A percentile compares a stretch with the other conserved stretches of the same genome.
Evolutionary conservation across 352 stramenopile genomes (phyloP).

Genomic region (Thalassiosira mediterranea): DNA sequence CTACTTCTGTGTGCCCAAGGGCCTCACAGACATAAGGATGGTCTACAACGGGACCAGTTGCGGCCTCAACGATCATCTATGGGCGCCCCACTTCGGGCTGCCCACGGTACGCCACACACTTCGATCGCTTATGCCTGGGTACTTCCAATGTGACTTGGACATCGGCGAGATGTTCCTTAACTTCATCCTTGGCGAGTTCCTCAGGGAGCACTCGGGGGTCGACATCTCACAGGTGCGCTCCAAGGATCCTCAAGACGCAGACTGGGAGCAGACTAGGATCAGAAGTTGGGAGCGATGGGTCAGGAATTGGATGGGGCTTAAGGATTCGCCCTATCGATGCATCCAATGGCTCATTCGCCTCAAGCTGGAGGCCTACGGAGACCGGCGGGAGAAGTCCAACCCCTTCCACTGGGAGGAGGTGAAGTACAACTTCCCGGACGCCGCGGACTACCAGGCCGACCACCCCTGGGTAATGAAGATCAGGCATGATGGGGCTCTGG

Average conservation of each 20-base stretch:
- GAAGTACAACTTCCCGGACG: slow-evolving; percentile 18
- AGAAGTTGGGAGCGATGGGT: slow-evolving; percentile 27
- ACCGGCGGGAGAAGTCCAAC: not conserved
- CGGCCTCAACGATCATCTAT: slow-evolving; percentile 39
- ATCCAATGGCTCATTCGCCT: slow-evolving; percentile 2
- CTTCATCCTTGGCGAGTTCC: slow-evolving; percentile 5
- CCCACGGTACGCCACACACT: slow-evolving; percentile 24
- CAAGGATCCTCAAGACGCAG: not conserved
- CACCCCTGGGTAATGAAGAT: slow-evolving; percentile 27
- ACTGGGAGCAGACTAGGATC: slow-evolving; percentile 18
- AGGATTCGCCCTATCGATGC: slow-evolving; percentile 26
- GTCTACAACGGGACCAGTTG: slow-evolving; percentile 45
- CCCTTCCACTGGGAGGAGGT: slow-evolving; percentile 29
- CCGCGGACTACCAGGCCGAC: not conserved
- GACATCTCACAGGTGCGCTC: slow-evolving; percentile 22
- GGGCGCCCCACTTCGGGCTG: slow-evolving; percentile 34
- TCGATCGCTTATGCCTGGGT: slow-evolving; percentile 11
- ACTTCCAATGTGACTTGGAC: slow-evolving; percentile 28
- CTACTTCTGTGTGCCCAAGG: slow-evolving; percentile 34
- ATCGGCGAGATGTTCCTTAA: slow-evolving; percentile 48
- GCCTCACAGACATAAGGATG: slow-evolving; percentile 35
- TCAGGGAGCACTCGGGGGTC: slow-evolving; percentile 23
- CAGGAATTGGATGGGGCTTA: slow-evolving; percentile 42
- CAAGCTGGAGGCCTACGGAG: slow-evolving; percentile 8
- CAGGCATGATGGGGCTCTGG: slow-evolving; percentile 9